phyloP scores from a whole-genome alignment of 768 basidiomycete species.

The Omphalotus guepiniiformis region DNA sequence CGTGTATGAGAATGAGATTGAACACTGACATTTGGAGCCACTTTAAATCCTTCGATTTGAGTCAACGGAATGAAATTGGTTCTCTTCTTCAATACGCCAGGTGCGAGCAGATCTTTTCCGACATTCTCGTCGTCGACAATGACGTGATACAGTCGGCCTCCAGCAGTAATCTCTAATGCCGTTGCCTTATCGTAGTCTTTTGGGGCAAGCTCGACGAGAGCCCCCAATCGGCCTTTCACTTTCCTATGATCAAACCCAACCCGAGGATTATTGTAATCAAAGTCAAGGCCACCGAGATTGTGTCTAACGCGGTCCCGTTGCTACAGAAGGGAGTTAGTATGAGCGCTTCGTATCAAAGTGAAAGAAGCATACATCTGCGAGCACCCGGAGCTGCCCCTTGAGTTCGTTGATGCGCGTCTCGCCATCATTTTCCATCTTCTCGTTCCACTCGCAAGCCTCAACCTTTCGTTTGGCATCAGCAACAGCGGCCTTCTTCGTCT shows the following conservation, averaged over 20 bases:
- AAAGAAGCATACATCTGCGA: conserved; percentile 54
- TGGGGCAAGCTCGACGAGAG: conserved; percentile 72
- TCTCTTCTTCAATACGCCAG: conserved; percentile 71
- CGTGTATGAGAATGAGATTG: background rate
- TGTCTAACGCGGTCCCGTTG: conserved; percentile 65
- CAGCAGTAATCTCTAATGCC: conserved; percentile 90
- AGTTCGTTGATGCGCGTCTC: conserved; percentile 49
- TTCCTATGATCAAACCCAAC: conserved; percentile 78
- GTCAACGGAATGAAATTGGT: conserved; percentile 93
- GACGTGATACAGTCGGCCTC: conserved; percentile 87
- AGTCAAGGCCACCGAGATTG: conserved; percentile 68
- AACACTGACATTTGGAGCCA: conserved; percentile 38
- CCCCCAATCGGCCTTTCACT: conserved; percentile 90
- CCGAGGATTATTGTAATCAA: conserved; percentile 74
- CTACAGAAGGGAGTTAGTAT: conserved; percentile 32
- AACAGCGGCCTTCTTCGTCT: conserved; percentile 52
- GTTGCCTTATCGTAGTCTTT: conserved; percentile 76
- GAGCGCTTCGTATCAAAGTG: background rate
- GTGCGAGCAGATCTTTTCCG: conserved; percentile 79
- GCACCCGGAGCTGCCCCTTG: conserved; percentile 46
- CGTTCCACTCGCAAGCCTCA: conserved; percentile 68
- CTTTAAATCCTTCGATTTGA: conserved; percentile 70
- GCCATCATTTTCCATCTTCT: conserved; percentile 61
- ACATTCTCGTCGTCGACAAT: conserved; percentile 89
- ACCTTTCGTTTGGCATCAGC: conserved; percentile 51